Base-by-base conservation (phyloP, 768 basidiomycete genomes). In the Boletus reticulatus region DNA sequence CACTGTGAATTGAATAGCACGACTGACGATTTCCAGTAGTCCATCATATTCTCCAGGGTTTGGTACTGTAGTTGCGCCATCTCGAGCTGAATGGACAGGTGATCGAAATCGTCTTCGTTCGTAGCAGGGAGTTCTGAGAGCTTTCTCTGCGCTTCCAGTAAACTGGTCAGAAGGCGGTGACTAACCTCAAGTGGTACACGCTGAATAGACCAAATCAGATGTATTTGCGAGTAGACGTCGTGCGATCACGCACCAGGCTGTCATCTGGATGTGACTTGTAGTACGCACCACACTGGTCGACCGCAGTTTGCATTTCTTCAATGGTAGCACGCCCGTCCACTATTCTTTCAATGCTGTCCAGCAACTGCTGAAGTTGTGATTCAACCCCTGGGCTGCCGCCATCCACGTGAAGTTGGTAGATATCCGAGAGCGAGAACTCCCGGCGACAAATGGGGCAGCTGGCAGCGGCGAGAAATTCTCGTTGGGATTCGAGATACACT, bases 391-490 rank as follows among this genome's bases (percentile, higher is more conserved):
- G 19, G 6, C 2, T 10, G 19, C 22, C 42, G 12, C 1, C 22
- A 31, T 46, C 50, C 47, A 62, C 44, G 19, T 8, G 45, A 16
- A 62, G 44, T 38, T 43, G 45, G 31, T 19, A 45, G 48, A 59
- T 43, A 13, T 59, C 57, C 14, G 0, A 2, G 6, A 13, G 39
- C 2, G 17, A 31, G 27, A 59, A 62, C 10, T n/a, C 4, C 43
- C 19, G 9, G 39, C 56, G 56, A 29, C 61, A 62, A 10, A 62
- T 20, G 6, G 61, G 60, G 12, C 61, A 62, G 24, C 50, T 50
- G 7, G 50, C 46, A 22, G 10, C 13, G 13, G 12, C 4, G 34
- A 34, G 34, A 14, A 11, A 34, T 11, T 34, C 13, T 34, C 12
- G 1, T 12, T 14, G 13, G 13, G 34, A 11, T 34, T 11, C 34